Base-by-base conservation (phyloP, 73 alveolate species). In the Paramecium pentaurelia region DNA sequence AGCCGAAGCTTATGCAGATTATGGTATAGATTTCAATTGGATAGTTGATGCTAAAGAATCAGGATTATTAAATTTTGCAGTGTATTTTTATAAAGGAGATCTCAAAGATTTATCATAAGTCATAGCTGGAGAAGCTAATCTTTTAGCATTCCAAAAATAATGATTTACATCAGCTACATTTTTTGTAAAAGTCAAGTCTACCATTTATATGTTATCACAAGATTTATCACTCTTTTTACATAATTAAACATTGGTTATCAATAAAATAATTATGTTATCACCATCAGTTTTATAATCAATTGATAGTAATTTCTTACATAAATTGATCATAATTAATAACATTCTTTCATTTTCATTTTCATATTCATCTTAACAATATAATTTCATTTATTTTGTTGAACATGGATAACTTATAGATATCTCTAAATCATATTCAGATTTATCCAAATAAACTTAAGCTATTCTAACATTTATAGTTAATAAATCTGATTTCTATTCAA, bases 261-360 rank as follows among this genome's bases (percentile, higher is more conserved):
- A 36, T 37, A 37, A 40, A 14, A 73, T 73, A 3, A 73, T 22
- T 10, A 73, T 73, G 8, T 37, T 73, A 16, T 73, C 87, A 4
- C 87, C 87, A 73, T 73, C 87, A 0, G 87, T 36, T 37, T 34
- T 73, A 73, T 37, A 73, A 30, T 73, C 60, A 16, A 73, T 40
- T 5, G 27, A 30, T 34, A 44, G 0, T 12, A 38, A 73, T 16
- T 73, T 3, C 18, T 34, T 73, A 11, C 58, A 73, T 37, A 4
- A 16, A 14, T 73, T 73, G 22, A 73, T 73, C 60, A 73, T 73
- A 4, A n/a, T 14, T 8, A 36, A 16, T 6, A 37, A 3, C 40
- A 73, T 11, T 22, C 11, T 36, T 28, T 73, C 87, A 73, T 73
- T 44, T 36, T 36, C 37, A 30, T 36, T 34, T 16, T 25, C 87